Percentiles rank a stretch among this genome's conserved stretches.
These are phyloP conservation scores for barrel medic (Medicago truncatula) DNA, from an alignment of 306 rosid genomes.

Conservation along the genomic window MtrunA17r5.0-ANR NC_053042.1:17883001-17883500, in stretches of 20 bases:
- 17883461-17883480: no score
- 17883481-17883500: no score
- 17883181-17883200: no score
- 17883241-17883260: slow-evolving; percentile 18
- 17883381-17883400: slow-evolving; percentile 36
- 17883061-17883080: neutral
- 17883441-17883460: neutral
- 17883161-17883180: no score
- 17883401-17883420: slow-evolving; percentile 42
- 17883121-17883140: no score
- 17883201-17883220: no score
- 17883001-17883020: no score
- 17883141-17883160: no score
- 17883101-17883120: no score
- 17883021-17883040: no score
- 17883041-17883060: neutral
- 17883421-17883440: slow-evolving; percentile 31
- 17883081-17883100: slow-evolving; percentile 22
- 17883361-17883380: slow-evolving; percentile 29
- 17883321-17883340: slow-evolving; percentile 27
- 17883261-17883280: neutral
- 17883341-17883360: slow-evolving; percentile 7
- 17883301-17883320: slow-evolving; percentile 24
- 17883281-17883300: neutral
- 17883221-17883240: slow-evolving; percentile 21